phyloP scores from a whole-genome alignment of 164 flowering plant species.

The Kalanchoe fedtschenkoi region DNA sequence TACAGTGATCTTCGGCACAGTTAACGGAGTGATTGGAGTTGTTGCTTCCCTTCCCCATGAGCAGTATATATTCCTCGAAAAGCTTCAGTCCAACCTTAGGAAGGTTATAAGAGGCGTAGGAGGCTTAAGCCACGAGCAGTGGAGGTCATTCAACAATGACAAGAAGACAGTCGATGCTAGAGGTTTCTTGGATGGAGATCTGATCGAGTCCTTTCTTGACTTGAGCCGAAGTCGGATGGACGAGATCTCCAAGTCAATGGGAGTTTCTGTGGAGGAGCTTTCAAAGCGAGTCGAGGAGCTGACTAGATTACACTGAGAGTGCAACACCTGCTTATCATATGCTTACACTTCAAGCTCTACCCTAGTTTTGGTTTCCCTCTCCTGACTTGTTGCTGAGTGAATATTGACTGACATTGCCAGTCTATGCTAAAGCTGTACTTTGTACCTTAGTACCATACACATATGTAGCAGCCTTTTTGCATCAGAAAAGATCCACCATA shows the following conservation, averaged over 20 bases:
- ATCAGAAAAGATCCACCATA: too few relatives aligned
- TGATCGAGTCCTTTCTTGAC: constrained; percentile 93
- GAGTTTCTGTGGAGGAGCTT: constrained; percentile 78
- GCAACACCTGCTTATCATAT: too few relatives aligned
- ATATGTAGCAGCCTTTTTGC: too few relatives aligned
- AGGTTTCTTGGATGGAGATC: constrained; percentile 86
- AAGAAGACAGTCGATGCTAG: constrained; percentile 74
- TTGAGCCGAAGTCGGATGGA: constrained; percentile 76
- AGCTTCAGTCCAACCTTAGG: constrained; percentile 69
- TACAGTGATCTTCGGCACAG: constrained; percentile 78
- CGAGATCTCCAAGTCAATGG: constrained; percentile 64
- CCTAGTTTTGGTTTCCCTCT: too few relatives aligned
- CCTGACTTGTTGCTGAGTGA: too few relatives aligned
- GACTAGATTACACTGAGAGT: constrained; percentile 75
- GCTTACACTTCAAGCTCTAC: too few relatives aligned
- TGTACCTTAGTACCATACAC: too few relatives aligned
- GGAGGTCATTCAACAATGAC: constrained; percentile 90
- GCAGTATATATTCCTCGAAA: constrained; percentile 71
- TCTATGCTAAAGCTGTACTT: too few relatives aligned
- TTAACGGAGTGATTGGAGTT: constrained; percentile 86
- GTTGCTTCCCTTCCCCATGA: constrained; percentile 85
- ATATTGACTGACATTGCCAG: too few relatives aligned
- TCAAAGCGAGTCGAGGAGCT: constrained; percentile 91
- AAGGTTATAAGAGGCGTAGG: constrained; percentile 92
- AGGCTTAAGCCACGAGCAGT: constrained; percentile 91